These are phyloP conservation scores for Linderina pennispora DNA, from an alignment of 192 early-diverging fungal species.

Conservation along the genomic window DNA sequence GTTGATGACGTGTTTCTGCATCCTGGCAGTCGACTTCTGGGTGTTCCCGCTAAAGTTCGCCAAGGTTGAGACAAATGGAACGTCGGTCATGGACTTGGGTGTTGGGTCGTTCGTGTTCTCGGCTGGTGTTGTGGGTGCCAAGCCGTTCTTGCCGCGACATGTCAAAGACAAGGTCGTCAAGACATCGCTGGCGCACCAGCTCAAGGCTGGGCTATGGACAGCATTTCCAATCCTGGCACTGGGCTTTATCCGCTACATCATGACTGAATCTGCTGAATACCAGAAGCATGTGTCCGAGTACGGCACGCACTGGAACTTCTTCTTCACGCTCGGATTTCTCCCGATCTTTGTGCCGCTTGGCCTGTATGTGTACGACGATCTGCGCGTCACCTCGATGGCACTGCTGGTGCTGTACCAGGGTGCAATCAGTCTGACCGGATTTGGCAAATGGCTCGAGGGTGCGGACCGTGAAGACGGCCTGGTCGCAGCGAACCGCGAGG, in stretches of 20 bases:
- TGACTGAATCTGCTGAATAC: constrained; percentile 81
- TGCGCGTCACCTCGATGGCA: constrained; percentile 54
- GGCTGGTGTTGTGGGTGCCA: constrained; percentile 72
- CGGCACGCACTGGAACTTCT: constrained; percentile 99
- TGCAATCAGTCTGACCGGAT: constrained; percentile 47
- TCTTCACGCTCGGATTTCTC: constrained; percentile 84
- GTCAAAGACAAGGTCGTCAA: constrained; percentile 13
- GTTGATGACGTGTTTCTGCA: constrained; percentile 74
- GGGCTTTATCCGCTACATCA: constrained; percentile 62
- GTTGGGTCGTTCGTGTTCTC: constrained; percentile 94
- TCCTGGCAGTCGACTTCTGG: constrained; percentile 92
- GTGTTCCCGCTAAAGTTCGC: constrained; percentile 85
- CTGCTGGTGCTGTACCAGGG: constrained; percentile 57
- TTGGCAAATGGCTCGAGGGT: constrained; percentile 68
- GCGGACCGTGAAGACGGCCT: constrained; percentile 67
- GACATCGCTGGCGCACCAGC: constrained; percentile 21
- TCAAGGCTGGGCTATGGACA: constrained; percentile 48
- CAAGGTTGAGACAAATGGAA: constrained; percentile 89
- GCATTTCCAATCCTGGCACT: constrained; percentile 65
- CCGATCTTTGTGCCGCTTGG: constrained; percentile 70
- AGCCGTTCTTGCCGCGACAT: constrained; percentile 47
- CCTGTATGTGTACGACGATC: constrained; percentile 43
- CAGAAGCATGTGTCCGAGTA: constrained; percentile 95
- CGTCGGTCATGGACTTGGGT: constrained; percentile 91
- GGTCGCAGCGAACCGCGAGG: constrained; percentile 85